Evolutionary conservation across 2,329 filamentous ascomycete species (phyloP), one percentile per base, ranked within the genome.

Genomic region (Plectosphaerella cucumerina): DNA sequence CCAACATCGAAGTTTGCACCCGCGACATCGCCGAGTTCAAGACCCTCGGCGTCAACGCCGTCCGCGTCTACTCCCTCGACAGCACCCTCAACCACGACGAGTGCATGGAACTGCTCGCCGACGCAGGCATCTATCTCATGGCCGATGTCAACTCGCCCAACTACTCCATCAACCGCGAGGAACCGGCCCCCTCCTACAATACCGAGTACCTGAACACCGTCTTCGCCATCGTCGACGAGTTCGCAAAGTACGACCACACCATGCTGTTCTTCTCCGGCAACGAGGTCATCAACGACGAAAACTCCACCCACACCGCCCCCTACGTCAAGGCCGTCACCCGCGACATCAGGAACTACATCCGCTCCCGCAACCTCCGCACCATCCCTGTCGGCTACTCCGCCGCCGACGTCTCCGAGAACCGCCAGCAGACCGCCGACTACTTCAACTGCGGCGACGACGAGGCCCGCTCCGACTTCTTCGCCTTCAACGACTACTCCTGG

Each of bases 381-480:
- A 75, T 90, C 44, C 87, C 87, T n/a, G 86, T 91, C 50, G 87
- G 87, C 34, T 91, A 91, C 72, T 83, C 80, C 15, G 81, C 81
- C 37, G 92, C 91, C 54, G 91, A 96, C 72, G 88, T 96, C 51
- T 79, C 88, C 53, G 79, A 84, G 63, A 96, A 95, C 77, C 89
- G 91, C 61, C 83, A 87, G 73, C 83, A 96, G 74, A 90, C 90
- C 67, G 91, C 92, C 45, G 65, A 85, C 49, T 97, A 95, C 80
- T 90, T 97, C 85, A 96, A 96, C 81, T 97, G 92, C 66, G 92
- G 92, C 55, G 75, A 82, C 50, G 89, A 93, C 46, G 86, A 92
- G 57, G 84, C 87, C 73, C 86, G 92, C 60, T 89, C 86, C 61
- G 91, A 96, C 71, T 93, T 93, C 75, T 93, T 91, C 63, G 88